These are phyloP conservation scores for Opeltia flavorubescens DNA, from an alignment of 495 filamentous ascomycete genomes.

Conservation along the genomic window DNA sequence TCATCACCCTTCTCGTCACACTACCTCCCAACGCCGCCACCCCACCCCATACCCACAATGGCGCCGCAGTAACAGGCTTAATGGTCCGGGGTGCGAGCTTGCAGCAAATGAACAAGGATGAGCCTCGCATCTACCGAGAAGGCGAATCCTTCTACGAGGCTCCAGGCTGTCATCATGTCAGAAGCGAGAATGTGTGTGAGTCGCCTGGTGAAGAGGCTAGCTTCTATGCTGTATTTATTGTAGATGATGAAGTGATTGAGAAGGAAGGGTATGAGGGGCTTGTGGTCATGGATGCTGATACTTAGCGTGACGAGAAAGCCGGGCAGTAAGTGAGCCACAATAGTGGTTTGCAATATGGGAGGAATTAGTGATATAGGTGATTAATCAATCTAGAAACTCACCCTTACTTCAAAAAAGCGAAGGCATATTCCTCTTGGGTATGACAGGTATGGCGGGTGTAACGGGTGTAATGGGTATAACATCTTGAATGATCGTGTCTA, in stretches of 20 bases:
- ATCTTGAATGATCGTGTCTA: too few species aligned
- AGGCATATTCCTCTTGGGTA: too few species aligned
- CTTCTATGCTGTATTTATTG: neutral
- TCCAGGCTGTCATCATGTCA: constrained; percentile 30
- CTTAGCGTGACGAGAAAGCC: too few species aligned
- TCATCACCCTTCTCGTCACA: constrained; percentile 21
- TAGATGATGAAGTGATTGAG: constrained; percentile 2
- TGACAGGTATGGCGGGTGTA: too few species aligned
- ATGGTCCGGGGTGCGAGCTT: constrained; percentile 20
- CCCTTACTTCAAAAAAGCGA: too few species aligned
- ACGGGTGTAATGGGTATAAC: too few species aligned
- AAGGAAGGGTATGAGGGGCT: neutral
- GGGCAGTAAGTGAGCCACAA: too few species aligned
- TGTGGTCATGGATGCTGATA: neutral
- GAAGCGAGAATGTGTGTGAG: constrained; percentile 26
- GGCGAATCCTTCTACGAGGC: constrained; percentile 29
- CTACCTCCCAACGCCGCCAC: constrained; percentile 27
- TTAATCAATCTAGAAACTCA: too few species aligned
- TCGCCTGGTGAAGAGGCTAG: neutral
- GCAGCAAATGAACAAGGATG: constrained; percentile 32
- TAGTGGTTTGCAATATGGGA: too few species aligned
- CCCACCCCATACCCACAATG: constrained; percentile 29
- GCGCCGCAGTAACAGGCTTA: constrained; percentile 21
- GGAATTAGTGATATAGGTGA: too few species aligned
- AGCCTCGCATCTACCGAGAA: constrained; percentile 13